A percentile compares a stretch with the other conserved stretches of the same genome.
phyloP scores from a whole-genome alignment of 352 stramenopile species.

The Nothophytophthora sp. region DNA sequence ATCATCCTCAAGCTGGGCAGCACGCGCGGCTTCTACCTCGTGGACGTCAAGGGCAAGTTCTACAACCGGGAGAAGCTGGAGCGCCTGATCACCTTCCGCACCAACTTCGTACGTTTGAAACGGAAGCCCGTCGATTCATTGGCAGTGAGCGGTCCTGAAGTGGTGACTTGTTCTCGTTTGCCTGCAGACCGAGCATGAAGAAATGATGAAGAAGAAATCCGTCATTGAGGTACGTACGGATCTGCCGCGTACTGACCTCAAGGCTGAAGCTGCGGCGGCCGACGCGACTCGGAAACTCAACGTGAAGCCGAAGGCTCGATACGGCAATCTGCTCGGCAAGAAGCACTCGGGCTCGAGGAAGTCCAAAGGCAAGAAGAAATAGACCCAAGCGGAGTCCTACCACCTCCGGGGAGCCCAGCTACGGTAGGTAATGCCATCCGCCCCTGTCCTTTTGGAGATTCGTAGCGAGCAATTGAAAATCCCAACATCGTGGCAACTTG shows the following conservation, averaged over 20 bases:
- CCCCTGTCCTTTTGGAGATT: conserved; percentile 2
- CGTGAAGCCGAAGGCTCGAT: conserved; percentile 20
- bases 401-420: too few relatives aligned
- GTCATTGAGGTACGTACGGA: conserved; percentile 70
- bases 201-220: conserved; percentile 68
- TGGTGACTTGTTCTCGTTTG: too few relatives aligned
- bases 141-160: too few relatives aligned
- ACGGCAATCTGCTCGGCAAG: conserved; percentile 35
- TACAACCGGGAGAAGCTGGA: conserved; percentile 89
- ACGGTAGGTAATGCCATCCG: too few relatives aligned
- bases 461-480: conserved; percentile 2
- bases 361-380: conserved; percentile 31
- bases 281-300: conserved; percentile 17
- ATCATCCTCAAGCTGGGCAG: conserved; percentile 85
- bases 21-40: conserved; percentile 76
- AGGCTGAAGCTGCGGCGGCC: conserved; percentile 22
- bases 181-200: conserved; percentile 63
- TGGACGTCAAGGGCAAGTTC: conserved; percentile 79
- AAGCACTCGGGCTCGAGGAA: conserved; percentile 30
- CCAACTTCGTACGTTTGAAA: conserved; percentile 69
- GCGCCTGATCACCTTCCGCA: conserved; percentile 87
- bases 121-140: too few relatives aligned
- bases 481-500: too few relatives aligned
- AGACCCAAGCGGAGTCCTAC: too few relatives aligned
- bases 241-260: conserved; percentile 67